Percentiles rank a stretch among this genome's conserved stretches.
Conservation (phyloP, 805 yeast genomes). For the Wickerhamomyces chambardii region DNA sequence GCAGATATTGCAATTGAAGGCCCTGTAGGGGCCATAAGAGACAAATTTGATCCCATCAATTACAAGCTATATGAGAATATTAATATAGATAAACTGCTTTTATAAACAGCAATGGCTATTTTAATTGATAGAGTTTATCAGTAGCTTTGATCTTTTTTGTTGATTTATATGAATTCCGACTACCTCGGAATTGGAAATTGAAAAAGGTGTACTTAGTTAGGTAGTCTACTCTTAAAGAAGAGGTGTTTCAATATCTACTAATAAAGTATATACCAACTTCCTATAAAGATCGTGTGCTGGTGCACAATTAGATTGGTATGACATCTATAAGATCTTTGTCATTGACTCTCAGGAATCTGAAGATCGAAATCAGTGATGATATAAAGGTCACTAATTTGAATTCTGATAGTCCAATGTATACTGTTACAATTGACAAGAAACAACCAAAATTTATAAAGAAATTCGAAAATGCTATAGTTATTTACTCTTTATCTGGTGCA, state of each 20-base stretch:
- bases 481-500: neutral
- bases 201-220: too few species aligned
- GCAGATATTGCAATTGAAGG: conserved; percentile 90
- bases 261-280: too few species aligned
- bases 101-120: neutral
- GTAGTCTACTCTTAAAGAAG: too few species aligned
- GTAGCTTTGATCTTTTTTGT: too few species aligned
- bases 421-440: neutral
- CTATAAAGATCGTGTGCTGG: too few species aligned
- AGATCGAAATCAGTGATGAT: neutral
- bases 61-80: too few species aligned
- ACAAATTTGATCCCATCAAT: conserved; percentile 82
- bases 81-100: neutral
- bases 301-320: neutral
- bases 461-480: neutral
- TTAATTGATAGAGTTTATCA: too few species aligned
- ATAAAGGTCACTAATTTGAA: neutral
- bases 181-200: too few species aligned
- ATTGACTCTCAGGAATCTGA: neutral
- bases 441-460: neutral
- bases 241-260: too few species aligned
- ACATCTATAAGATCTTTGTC: neutral
- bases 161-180: too few species aligned
- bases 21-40: conserved; percentile 82
- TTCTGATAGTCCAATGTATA: neutral